Conservation (phyloP, 768 basidiomycete genomes). For the Tricholoma bakamatsutake region DNA sequence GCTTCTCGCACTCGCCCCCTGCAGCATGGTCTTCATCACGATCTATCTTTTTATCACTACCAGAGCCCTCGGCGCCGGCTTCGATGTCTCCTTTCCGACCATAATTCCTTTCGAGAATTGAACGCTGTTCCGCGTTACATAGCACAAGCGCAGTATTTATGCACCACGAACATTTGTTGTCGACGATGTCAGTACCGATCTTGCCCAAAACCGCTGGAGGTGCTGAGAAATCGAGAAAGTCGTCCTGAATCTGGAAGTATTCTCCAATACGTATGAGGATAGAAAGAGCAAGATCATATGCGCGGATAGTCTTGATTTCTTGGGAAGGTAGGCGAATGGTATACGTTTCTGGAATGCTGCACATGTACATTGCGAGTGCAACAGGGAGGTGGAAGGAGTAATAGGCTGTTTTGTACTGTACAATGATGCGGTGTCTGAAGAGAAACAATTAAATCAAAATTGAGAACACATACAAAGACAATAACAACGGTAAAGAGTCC, state of each 20-base stretch:
- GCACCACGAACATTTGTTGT: constrained; percentile 99
- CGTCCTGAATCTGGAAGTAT: constrained; percentile 99
- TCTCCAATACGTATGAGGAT: constrained; percentile 92
- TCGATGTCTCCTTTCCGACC: constrained; percentile 35
- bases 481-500: neutral
- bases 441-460: neutral
- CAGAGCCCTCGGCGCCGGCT: constrained; percentile 16
- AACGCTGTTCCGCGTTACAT: constrained; percentile 50
- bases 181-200: constrained; percentile 95
- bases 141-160: constrained; percentile 78
- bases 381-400: constrained; percentile 99
- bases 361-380: constrained; percentile 86
- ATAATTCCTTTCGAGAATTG: constrained; percentile 50
- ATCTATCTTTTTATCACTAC: constrained; percentile 9
- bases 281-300: constrained; percentile 68
- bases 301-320: constrained; percentile 29
- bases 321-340: constrained; percentile 17
- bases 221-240: constrained; percentile 90
- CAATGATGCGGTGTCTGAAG: constrained; percentile 81
- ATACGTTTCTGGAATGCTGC: constrained; percentile 51
- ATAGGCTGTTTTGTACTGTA: constrained; percentile 95
- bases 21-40: constrained; percentile 27
- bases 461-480: neutral
- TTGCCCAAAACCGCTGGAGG: constrained; percentile 92
- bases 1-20: constrained; percentile 42